Evolutionary conservation across 2,329 filamentous ascomycete genomes (phyloP).

Genomic region (Ceratocystis lukuohia): DNA sequence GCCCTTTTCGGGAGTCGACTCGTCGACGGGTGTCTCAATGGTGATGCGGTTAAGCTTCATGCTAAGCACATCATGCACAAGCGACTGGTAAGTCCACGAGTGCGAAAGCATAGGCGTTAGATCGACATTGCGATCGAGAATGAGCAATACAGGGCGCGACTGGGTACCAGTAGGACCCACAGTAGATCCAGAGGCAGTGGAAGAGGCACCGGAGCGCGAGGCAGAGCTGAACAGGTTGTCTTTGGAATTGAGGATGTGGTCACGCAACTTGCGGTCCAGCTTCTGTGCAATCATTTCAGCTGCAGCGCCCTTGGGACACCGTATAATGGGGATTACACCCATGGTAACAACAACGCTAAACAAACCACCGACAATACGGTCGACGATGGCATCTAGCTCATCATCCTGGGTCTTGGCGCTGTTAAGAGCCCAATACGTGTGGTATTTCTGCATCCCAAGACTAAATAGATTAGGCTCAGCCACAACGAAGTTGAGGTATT

Average conservation of each 20-base stretch:
- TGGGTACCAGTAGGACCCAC: slow-evolving; percentile 45
- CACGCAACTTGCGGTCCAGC: slow-evolving; percentile 85
- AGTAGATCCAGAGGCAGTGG: slow-evolving; percentile 42
- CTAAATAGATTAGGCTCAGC: slow-evolving; percentile 93
- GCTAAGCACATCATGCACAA: slow-evolving; percentile 53
- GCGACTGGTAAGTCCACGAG: slow-evolving; percentile 67
- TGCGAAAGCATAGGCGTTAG: slow-evolving; percentile 97
- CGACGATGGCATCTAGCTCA: slow-evolving; percentile 73
- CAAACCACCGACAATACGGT: slow-evolving; percentile 86
- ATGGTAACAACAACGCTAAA: slow-evolving; percentile 98
- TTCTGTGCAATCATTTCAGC: slow-evolving; percentile 91
- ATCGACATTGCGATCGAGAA: slow-evolving; percentile 91
- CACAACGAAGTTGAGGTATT: slow-evolving; percentile 95
- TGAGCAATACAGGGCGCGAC: slow-evolving; percentile 76
- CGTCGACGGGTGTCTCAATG: slow-evolving; percentile 70
- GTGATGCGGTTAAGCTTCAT: slow-evolving; percentile 78
- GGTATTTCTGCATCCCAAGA: slow-evolving; percentile 75
- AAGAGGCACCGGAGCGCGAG: slow-evolving; percentile 40
- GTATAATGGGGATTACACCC: slow-evolving; percentile 89
- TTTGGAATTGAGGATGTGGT: slow-evolving; percentile 94
- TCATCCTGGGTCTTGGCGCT: slow-evolving; percentile 83
- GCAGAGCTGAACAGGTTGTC: slow-evolving; percentile 69
- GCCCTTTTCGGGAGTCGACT: slow-evolving; percentile 58
- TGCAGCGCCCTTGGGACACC: slow-evolving; percentile 82
- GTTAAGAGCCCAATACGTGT: slow-evolving; percentile 93